phyloP scores from a whole-genome alignment of 352 stramenopile genomes.

The Phytopythium mirpurense region DNA sequence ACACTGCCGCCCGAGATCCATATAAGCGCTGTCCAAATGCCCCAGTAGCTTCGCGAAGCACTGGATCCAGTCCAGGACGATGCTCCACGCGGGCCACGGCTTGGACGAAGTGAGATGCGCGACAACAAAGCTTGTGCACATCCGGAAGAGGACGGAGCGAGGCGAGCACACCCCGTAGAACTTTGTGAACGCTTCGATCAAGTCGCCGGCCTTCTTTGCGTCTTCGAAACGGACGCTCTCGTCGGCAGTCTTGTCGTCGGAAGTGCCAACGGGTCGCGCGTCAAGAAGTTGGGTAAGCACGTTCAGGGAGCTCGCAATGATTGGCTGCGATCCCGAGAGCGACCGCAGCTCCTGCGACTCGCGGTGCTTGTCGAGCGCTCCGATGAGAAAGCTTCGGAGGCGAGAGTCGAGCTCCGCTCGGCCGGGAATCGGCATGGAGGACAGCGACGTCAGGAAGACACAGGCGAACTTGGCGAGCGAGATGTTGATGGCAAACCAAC shows the following conservation, averaged over 20 bases:
- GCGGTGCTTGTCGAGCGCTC: conserved; percentile 55
- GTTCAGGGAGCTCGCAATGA: conserved; percentile 54
- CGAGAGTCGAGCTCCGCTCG: conserved; percentile 28
- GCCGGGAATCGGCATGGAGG: conserved; percentile 5
- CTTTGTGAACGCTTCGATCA: conserved; percentile 55
- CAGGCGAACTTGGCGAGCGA: conserved; percentile 64
- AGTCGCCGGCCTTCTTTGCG: conserved; percentile 13
- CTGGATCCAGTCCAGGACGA: conserved; percentile 65
- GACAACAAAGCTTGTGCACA: conserved; percentile 67
- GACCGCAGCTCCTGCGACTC: conserved; percentile 51
- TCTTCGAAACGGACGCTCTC: not conserved
- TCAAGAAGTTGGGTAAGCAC: conserved; percentile 49
- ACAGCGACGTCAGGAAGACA: conserved; percentile 29
- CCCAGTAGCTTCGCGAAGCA: conserved; percentile 61
- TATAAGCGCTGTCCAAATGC: conserved; percentile 52
- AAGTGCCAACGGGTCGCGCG: conserved; percentile 1
- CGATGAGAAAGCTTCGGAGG: conserved; percentile 47
- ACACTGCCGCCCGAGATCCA: conserved; percentile 51
- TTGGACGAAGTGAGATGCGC: conserved; percentile 46
- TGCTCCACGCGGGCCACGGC: conserved; percentile 42
- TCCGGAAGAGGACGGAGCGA: conserved; percentile 67
- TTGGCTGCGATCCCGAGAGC: conserved; percentile 52
- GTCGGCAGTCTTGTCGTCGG: conserved; percentile 1
- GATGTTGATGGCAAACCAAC: conserved; percentile 73
- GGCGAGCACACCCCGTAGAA: conserved; percentile 66